Percentiles rank a stretch among this genome's conserved stretches.
Evolutionary conservation across 2,329 filamentous ascomycete genomes (phyloP).

Genomic region (Fusarium xyrophilum): DNA sequence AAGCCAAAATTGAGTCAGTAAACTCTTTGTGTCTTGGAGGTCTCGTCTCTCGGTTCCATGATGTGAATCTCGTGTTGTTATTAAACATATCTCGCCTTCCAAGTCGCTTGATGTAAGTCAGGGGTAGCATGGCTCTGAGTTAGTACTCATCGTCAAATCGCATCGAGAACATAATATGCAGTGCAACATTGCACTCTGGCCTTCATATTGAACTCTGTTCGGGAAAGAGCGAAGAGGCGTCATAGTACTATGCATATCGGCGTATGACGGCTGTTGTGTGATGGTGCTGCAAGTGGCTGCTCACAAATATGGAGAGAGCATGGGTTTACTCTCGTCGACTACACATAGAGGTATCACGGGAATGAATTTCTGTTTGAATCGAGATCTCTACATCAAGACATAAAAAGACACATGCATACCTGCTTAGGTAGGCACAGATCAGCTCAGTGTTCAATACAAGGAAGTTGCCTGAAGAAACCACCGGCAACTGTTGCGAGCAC

Average conservation of each 20-base stretch:
- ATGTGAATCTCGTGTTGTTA: background rate
- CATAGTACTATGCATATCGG: constrained; percentile 5
- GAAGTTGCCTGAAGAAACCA: background rate
- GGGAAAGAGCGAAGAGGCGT: constrained; percentile 5
- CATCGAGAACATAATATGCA: constrained; percentile 32
- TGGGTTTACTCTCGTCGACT: background rate
- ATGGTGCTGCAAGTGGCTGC: constrained; percentile 11
- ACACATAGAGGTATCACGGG: background rate
- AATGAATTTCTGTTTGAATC: background rate
- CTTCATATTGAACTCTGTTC: background rate
- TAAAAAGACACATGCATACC: background rate
- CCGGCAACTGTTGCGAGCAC: background rate
- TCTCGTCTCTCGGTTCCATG: background rate
- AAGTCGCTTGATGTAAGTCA: constrained; percentile 4
- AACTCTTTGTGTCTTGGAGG: background rate
- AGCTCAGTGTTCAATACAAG: background rate
- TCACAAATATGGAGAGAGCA: background rate
- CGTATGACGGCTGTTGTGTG: constrained; percentile 31
- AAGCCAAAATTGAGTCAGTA: background rate
- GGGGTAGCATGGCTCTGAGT: constrained; percentile 4
- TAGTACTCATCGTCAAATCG: constrained; percentile 4
- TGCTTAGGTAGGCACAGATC: background rate
- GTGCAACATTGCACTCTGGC: constrained; percentile 24
- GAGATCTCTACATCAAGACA: background rate
- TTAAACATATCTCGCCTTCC: background rate